Evolutionary conservation across 257 asterid genomes (phyloP).

Genomic region (Fraxinus quadrangulata): DNA sequence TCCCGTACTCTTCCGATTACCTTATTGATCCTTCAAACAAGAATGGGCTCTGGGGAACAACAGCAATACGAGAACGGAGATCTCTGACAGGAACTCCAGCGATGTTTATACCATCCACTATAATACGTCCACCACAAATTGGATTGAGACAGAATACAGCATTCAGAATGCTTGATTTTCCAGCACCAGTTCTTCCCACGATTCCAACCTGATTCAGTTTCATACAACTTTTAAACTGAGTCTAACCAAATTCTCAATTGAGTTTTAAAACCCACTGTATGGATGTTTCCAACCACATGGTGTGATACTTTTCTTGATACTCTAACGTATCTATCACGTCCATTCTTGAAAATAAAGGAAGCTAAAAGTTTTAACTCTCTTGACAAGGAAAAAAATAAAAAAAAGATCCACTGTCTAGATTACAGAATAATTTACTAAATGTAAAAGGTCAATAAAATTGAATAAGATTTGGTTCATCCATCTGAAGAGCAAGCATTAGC

Average conservation of each 20-base stretch:
- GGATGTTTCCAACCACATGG: not conserved
- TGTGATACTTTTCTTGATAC: not conserved
- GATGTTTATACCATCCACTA: conserved; percentile 65
- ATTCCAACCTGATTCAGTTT: conserved; percentile 67
- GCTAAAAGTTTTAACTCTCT: not conserved
- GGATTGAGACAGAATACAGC: conserved; percentile 81
- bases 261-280: not conserved
- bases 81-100: conserved; percentile 58
- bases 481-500: not conserved
- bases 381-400: not conserved
- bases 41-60: conserved; percentile 92
- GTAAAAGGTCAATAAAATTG: not conserved
- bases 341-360: not conserved
- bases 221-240: not conserved
- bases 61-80: conserved; percentile 75
- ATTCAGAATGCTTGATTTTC: conserved; percentile 89
- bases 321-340: not conserved
- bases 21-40: conserved; percentile 91
- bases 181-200: conserved; percentile 98
- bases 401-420: not conserved
- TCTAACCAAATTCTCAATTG: not conserved
- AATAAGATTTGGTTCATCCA: not conserved
- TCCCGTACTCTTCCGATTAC: conserved; percentile 32
- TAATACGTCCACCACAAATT: conserved; percentile 55
- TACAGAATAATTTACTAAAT: conserved; percentile 2